phyloP scores from a whole-genome alignment of 2,329 filamentous ascomycete species.

The Leptographium lundbergii region DNA sequence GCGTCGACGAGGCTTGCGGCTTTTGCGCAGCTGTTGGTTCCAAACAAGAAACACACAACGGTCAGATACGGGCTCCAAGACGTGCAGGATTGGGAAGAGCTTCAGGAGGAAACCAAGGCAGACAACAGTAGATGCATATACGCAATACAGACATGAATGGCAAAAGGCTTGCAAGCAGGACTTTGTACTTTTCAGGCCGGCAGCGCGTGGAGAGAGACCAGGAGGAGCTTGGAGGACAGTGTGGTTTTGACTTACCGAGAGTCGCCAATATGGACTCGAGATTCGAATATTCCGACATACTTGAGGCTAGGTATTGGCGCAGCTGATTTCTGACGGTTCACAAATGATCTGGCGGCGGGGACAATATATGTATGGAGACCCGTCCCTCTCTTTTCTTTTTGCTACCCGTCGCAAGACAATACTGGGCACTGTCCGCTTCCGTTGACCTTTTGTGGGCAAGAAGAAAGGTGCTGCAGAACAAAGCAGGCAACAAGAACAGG shows the following conservation, averaged over 20 bases:
- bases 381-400: not conserved
- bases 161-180: conserved; percentile 1
- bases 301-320: not conserved
- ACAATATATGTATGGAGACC: not conserved
- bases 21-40: conserved; percentile 14
- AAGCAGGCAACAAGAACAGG: not conserved
- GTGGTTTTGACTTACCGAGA: conserved; percentile 12
- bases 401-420: not conserved
- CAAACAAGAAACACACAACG: conserved; percentile 1
- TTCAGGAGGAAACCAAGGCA: not conserved
- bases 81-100: not conserved
- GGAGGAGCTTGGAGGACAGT: not conserved
- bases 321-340: not conserved
- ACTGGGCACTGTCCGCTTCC: not conserved
- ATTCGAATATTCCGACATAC: conserved; percentile 5
- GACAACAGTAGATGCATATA: not conserved
- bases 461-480: not conserved
- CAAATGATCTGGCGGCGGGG: not conserved
- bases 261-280: conserved; percentile 16
- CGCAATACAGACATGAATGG: not conserved
- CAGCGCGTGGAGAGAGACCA: not conserved
- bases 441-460: not conserved
- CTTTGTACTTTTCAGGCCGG: not conserved
- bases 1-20: conserved; percentile 2
- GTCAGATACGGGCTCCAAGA: conserved; percentile 8